phyloP scores from a whole-genome alignment of 352 stramenopile genomes.

The Hyaloperonospora brassicae region DNA sequence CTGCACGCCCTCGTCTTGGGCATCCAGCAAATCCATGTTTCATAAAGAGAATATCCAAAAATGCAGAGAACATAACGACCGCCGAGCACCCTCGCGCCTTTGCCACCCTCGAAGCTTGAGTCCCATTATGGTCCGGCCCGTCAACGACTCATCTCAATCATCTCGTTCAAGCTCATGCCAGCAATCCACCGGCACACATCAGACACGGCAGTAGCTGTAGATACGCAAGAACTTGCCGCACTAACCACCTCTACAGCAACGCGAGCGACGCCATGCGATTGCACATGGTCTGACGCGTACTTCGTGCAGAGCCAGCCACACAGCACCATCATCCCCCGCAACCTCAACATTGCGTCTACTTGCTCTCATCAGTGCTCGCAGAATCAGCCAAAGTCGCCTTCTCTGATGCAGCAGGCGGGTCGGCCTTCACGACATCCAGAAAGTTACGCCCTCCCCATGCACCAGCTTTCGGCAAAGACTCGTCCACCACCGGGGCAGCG shows the following conservation, averaged over 20 bases:
- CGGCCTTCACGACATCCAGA: conserved; percentile 75
- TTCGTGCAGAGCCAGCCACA: conserved; percentile 21
- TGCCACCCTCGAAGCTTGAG: conserved; percentile 7
- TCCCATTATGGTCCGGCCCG: conserved; percentile 16
- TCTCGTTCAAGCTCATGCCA: conserved; percentile 13
- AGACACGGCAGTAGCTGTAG: not conserved
- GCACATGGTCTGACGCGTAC: conserved; percentile 16
- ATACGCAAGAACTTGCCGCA: conserved; percentile 6
- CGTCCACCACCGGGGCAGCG: conserved; percentile 25
- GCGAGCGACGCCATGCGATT: conserved; percentile 8
- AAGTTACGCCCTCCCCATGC: conserved; percentile 80
- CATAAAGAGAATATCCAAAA: conserved; percentile 36
- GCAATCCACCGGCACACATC: no score
- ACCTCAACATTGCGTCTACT: conserved; percentile 29
- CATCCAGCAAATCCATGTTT: conserved; percentile 31
- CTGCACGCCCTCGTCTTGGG: conserved; percentile 16
- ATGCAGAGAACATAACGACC: conserved; percentile 36
- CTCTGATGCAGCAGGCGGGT: conserved; percentile 39
- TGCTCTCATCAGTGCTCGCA: conserved; percentile 36
- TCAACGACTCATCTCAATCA: conserved; percentile 26
- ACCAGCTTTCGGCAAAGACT: conserved; percentile 51
- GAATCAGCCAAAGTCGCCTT: conserved; percentile 25
- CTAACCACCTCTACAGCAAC: conserved; percentile 6
- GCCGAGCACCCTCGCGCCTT: conserved; percentile 13
- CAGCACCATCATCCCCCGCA: conserved; percentile 11